Base-by-base conservation (phyloP, 2,329 filamentous ascomycete genomes). In the Curvularia sp. region DNA sequence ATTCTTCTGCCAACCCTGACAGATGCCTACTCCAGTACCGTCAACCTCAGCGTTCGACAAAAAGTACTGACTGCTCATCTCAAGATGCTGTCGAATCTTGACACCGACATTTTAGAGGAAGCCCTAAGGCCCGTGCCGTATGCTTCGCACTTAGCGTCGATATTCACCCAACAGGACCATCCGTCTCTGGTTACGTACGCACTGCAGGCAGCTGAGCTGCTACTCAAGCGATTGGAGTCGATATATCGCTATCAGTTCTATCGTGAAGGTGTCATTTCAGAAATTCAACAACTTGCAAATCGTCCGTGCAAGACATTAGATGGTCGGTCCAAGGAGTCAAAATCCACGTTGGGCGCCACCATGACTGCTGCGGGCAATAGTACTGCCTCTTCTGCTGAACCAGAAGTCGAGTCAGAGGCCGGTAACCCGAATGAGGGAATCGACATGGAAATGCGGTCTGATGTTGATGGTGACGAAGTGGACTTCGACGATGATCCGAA, bases 201-300 rank as follows among this genome's bases (percentile, higher is more conserved):
- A 18, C 81, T 99, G 15, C 92, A 97, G 72, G 94, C 93, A 36
- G 91, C 94, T 0, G 93, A 97, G 75, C 82, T 99, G 5, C 84
- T 99, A 1, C 84, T 97, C 59, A 89, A 88, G 69, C 88, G 96
- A 18, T 81, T 99, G 5, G 92, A 93, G 62, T 84, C 89, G 21
- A 91, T 98, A 28, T 99, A 99, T 73, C 89, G 92, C 25, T 96
- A 97, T 70, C 96, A 99, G 69, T 94, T 99, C 67, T 96, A 99
- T 73, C 91, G 95, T 0, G 96, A 99, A 79, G 95, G 95, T 34
- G 95, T 99, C 42, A 93, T 98, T 67, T 84, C 90, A 1, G 94
- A 99, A 75, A 96, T 99, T 50, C 84, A 87, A 28, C 94, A 93
- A 72, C 81, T 99, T 30, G 89, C 92, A 0, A 83, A 83, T 54